Evolutionary conservation across 495 filamentous ascomycete genomes (phyloP), one percentile per base, ranked within the genome.

Genomic region (Schizothecium vesticola): DNA sequence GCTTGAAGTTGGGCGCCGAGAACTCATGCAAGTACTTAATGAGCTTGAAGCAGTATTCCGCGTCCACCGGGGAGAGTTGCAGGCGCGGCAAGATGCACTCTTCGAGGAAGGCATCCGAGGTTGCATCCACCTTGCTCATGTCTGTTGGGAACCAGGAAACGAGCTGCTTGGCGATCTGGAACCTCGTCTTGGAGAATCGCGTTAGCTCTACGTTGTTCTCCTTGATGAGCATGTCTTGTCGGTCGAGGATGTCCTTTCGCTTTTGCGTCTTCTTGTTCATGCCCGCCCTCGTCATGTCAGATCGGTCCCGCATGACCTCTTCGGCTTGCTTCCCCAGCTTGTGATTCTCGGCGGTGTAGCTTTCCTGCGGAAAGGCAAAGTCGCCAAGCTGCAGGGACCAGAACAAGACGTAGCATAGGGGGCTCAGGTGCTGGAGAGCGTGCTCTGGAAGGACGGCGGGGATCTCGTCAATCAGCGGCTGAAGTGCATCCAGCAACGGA

Each of bases 21-120:
- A 87, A 86, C 56, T 85, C 86, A 78, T 99, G 96, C 31, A 98
- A 84, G 69, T 91, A 92, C 68, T 90, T 90, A 69, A 98, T 81
- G 82, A 98, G 88, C 71, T 87, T 87, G 77, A 93, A 95, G 64
- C 86, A 89, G 77, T 91, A 99, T 62, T 93, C 89, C 5, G 94
- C 91, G 74, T 99, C 96, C 28, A 90, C 81, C 3, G 92, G 87
- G 0, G 94, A 97, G 21, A 97, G 79, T 5, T 94, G 83, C 36
- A 96, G 81, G 23, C 96, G 89, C 12, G 96, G 95, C 26, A 97
- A 78, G 66, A 99, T 88, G 76, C 96, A 99, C 70, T 94, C 87
- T 74, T 97, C 92, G 29, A 98, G 84, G 24, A 99, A 78, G 4
- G 88, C 85, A 70, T 91, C 85, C 64, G 93, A 88, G 8, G 95